Evolutionary conservation across 768 basidiomycete genomes (phyloP).

Genomic region (Mycena rebaudengoi): DNA sequence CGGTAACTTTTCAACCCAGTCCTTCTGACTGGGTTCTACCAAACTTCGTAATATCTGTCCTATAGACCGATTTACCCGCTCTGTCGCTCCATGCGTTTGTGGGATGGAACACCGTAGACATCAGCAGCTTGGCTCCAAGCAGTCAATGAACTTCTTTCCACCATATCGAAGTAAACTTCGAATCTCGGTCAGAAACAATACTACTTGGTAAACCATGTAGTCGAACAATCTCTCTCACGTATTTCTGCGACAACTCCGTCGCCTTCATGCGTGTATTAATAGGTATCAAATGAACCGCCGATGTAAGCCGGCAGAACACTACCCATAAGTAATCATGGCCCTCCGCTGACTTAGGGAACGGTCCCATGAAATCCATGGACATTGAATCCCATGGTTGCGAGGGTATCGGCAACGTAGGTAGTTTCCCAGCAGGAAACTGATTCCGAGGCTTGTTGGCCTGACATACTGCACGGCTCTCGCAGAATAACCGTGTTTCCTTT

Average conservation of each 20-base stretch:
- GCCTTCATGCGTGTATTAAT: conserved; percentile 40
- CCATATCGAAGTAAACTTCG: conserved; percentile 51
- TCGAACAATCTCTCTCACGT: conserved; percentile 46
- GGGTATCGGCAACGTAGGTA: conserved; percentile 37
- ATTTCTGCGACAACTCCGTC: conserved; percentile 42
- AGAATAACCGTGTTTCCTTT: no score
- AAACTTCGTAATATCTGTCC: conserved; percentile 39
- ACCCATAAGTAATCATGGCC: conserved; percentile 38
- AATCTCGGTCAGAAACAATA: conserved; percentile 52
- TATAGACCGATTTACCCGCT: conserved; percentile 43
- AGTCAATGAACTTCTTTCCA: conserved; percentile 46
- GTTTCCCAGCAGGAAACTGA: conserved; percentile 35
- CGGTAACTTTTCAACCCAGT: background rate
- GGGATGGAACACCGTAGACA: conserved; percentile 55
- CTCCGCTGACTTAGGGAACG: conserved; percentile 30
- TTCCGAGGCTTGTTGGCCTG: conserved; percentile 35
- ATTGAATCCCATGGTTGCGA: conserved; percentile 36
- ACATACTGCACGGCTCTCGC: conserved; percentile 25
- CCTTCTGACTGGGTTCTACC: conserved; percentile 34
- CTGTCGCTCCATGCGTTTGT: conserved; percentile 49
- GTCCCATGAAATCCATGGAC: conserved; percentile 35
- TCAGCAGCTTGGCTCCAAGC: conserved; percentile 37
- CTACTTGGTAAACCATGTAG: conserved; percentile 46
- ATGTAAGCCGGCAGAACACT: conserved; percentile 36
- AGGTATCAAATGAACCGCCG: conserved; percentile 37